Evolutionary conservation across 768 basidiomycete species (phyloP).

Genomic region (Boletus huronensis): DNA sequence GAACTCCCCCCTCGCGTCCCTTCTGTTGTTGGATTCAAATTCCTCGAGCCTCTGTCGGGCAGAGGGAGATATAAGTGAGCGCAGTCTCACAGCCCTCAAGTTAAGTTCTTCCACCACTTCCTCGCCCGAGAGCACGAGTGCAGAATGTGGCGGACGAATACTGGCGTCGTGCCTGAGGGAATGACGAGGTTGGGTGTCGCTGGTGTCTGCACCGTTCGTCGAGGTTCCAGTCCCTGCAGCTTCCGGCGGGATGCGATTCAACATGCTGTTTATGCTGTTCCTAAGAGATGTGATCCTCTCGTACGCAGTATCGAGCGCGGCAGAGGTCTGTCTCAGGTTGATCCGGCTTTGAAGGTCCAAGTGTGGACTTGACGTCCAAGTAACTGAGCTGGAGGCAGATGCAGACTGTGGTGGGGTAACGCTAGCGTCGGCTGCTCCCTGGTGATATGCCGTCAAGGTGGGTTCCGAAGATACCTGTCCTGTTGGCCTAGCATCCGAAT

Average conservation of each 20-base stretch:
- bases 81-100: conserved; percentile 26
- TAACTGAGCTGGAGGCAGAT: conserved; percentile 4
- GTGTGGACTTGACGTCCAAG: conserved; percentile 13
- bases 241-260: conserved; percentile 39
- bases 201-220: conserved; percentile 1
- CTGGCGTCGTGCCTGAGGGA: conserved; percentile 17
- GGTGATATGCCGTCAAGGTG: conserved; percentile 12
- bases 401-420: conserved; percentile 5
- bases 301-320: conserved; percentile 53
- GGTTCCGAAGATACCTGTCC: conserved; percentile 11
- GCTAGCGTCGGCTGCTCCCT: conserved; percentile 10
- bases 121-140: conserved; percentile 29
- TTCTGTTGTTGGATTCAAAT: conserved; percentile 23
- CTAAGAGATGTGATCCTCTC: conserved; percentile 53
- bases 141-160: conserved; percentile 31
- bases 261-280: conserved; percentile 44
- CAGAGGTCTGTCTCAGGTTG: conserved; percentile 48
- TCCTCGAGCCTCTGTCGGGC: conserved; percentile 33
- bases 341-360: conserved; percentile 30
- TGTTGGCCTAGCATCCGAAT: conserved; percentile 7
- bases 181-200: conserved; percentile 7
- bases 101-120: conserved; percentile 27
- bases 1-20: conserved; percentile 13
- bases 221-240: conserved; percentile 8
- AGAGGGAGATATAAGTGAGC: conserved; percentile 29